Percentiles rank a stretch among this genome's conserved stretches.
Conservation (phyloP, 208 protist species). For the Trypanosoma boissoni region DNA sequence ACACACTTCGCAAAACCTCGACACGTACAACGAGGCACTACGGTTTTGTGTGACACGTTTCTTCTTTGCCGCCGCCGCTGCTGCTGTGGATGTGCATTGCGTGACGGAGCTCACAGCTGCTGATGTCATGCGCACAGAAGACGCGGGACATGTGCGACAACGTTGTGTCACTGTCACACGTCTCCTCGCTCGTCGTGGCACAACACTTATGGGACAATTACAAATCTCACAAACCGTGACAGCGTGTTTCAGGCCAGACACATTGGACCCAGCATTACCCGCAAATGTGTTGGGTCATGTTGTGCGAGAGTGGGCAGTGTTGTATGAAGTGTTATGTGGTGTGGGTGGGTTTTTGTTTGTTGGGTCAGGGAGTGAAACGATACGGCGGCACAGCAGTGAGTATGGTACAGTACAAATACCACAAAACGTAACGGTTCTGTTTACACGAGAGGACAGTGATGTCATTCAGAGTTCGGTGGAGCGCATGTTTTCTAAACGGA, state of each 20-base stretch:
- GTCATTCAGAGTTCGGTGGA: conserved; percentile 66
- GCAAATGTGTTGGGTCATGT: background rate
- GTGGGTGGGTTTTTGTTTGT: conserved; percentile 8
- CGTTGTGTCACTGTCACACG: conserved; percentile 25
- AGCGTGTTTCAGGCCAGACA: conserved; percentile 20
- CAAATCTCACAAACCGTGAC: conserved; percentile 27
- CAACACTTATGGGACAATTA: conserved; percentile 61
- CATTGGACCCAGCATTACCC: conserved; percentile 16
- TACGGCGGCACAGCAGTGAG: conserved; percentile 21
- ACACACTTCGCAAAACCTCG: no score
- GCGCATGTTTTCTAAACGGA: conserved; percentile 52
- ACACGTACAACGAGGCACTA: background rate
- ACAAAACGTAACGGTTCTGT: conserved; percentile 20
- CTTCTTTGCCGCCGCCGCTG: background rate
- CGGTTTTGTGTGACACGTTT: conserved; percentile 1
- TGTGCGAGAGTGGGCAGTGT: background rate
- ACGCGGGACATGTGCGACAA: conserved; percentile 24
- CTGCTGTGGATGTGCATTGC: background rate
- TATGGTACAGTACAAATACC: background rate
- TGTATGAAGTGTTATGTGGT: conserved; percentile 6
- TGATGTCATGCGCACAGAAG: conserved; percentile 8
- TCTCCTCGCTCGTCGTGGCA: conserved; percentile 42
- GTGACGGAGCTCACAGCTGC: background rate
- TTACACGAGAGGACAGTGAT: conserved; percentile 52
- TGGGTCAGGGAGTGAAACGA: conserved; percentile 18